A percentile compares a stretch with the other conserved stretches of the same genome.
Evolutionary conservation across 768 basidiomycete genomes (phyloP).

Genomic region (Termitomyces bulborhizus): DNA sequence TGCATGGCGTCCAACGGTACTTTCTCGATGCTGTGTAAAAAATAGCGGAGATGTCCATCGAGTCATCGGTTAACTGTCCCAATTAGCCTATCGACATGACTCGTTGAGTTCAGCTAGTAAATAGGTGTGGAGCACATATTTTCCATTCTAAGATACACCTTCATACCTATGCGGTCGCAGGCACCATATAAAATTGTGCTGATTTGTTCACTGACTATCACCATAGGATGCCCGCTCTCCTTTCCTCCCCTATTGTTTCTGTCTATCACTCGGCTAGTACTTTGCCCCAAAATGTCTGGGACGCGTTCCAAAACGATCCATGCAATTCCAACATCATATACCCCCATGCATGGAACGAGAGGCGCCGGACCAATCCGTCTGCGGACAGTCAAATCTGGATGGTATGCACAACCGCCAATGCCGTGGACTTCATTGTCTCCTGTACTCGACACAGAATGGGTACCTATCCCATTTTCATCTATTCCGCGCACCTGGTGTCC

Average conservation of each 20-base stretch:
- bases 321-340: slow-evolving; percentile 21
- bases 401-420: slow-evolving; percentile 29
- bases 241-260: neutral
- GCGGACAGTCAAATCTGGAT: slow-evolving; percentile 16
- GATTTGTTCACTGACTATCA: neutral
- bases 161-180: neutral
- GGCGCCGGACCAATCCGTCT: neutral
- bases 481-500: neutral
- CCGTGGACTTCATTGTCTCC: slow-evolving; percentile 6
- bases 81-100: neutral
- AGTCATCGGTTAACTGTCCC: neutral
- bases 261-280: slow-evolving; percentile 20
- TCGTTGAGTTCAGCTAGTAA: neutral
- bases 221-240: slow-evolving; percentile 3
- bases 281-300: slow-evolving; percentile 26
- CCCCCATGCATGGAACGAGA: slow-evolving; percentile 12
- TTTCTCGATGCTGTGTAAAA: neutral
- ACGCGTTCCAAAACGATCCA: slow-evolving; percentile 20
- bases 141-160: slow-evolving; percentile 1
- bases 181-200: neutral
- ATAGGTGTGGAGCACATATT: slow-evolving; percentile 1
- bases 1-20: neutral
- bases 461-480: slow-evolving; percentile 11
- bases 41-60: neutral
- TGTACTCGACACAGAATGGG: slow-evolving; percentile 7